phyloP scores from a whole-genome alignment of 2,329 filamentous ascomycete species.

The Madurella fahalii region DNA sequence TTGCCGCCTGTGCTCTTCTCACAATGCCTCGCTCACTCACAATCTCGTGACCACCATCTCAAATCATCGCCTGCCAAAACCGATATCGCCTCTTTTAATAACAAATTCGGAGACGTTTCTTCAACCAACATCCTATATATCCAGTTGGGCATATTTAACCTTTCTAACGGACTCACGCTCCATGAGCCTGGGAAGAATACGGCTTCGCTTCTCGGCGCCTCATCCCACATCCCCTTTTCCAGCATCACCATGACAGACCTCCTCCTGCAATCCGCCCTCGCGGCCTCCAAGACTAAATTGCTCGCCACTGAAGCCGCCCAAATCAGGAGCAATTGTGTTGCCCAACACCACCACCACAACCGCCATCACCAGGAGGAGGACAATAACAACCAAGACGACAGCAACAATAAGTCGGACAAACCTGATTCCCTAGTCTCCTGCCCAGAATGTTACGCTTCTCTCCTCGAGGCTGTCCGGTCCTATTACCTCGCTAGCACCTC shows the following conservation, averaged over 20 bases:
- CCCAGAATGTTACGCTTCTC: conserved; percentile 43
- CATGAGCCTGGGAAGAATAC: too few species aligned
- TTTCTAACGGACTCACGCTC: too few species aligned
- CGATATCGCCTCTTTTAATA: too few species aligned
- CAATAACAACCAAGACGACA: not conserved
- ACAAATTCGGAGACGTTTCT: too few species aligned
- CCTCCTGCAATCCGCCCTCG: conserved; percentile 20
- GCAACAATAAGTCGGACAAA: conserved; percentile 23
- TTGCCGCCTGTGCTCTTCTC: too few species aligned
- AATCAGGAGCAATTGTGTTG: conserved; percentile 41
- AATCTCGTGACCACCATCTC: too few species aligned
- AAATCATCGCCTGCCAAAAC: too few species aligned
- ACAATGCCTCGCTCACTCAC: too few species aligned
- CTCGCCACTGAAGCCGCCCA: conserved; percentile 41
- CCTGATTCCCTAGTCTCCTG: conserved; percentile 41
- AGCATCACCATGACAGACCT: conserved; percentile 23
- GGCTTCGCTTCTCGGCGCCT: not conserved
- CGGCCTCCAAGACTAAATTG: conserved; percentile 22
- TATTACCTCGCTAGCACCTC: conserved; percentile 34
- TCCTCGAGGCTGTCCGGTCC: conserved; percentile 43
- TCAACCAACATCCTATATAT: too few species aligned
- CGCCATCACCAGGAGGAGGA: not conserved
- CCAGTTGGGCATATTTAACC: too few species aligned
- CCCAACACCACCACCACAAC: conserved; percentile 32
- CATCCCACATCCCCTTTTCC: not conserved